phyloP scores from a whole-genome alignment of 371 early-diverging fungal species.

The Syncephalastrum contaminatum region DNA sequence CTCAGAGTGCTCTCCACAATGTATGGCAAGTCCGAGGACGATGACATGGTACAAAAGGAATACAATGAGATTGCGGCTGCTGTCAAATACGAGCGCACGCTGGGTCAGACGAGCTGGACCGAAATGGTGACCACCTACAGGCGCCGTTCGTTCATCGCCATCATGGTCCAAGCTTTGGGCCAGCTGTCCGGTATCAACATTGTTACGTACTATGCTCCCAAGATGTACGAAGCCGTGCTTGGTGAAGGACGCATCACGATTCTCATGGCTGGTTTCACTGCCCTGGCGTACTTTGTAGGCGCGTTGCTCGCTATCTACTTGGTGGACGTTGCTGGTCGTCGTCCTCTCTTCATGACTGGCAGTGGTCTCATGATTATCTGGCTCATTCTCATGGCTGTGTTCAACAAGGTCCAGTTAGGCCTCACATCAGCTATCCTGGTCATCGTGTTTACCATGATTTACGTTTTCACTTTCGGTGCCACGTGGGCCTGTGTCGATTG shows the following conservation, averaged over 20 bases:
- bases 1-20: constrained; percentile 66
- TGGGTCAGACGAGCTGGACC: constrained; percentile 64
- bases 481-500: constrained; percentile 44
- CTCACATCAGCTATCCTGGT: constrained; percentile 40
- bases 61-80: constrained; percentile 67
- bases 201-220: constrained; percentile 70
- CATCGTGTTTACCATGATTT: constrained; percentile 33
- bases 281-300: constrained; percentile 32
- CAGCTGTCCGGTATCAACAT: constrained; percentile 76
- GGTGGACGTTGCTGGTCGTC: constrained; percentile 39
- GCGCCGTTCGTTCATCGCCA: constrained; percentile 60
- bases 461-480: constrained; percentile 33
- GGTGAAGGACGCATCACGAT: constrained; percentile 30
- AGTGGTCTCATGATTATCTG: constrained; percentile 32
- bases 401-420: constrained; percentile 34
- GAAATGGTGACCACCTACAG: constrained; percentile 65
- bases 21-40: constrained; percentile 52
- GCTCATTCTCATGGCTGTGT: constrained; percentile 38
- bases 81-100: constrained; percentile 63
- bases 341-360: constrained; percentile 38
- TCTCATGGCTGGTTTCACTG: constrained; percentile 39
- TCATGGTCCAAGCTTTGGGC: constrained; percentile 59
- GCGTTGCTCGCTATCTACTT: constrained; percentile 29
- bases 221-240: constrained; percentile 61
- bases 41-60: constrained; percentile 63